phyloP scores from a whole-genome alignment of 352 stramenopile genomes.

The Thalassiosira mediterranea region DNA sequence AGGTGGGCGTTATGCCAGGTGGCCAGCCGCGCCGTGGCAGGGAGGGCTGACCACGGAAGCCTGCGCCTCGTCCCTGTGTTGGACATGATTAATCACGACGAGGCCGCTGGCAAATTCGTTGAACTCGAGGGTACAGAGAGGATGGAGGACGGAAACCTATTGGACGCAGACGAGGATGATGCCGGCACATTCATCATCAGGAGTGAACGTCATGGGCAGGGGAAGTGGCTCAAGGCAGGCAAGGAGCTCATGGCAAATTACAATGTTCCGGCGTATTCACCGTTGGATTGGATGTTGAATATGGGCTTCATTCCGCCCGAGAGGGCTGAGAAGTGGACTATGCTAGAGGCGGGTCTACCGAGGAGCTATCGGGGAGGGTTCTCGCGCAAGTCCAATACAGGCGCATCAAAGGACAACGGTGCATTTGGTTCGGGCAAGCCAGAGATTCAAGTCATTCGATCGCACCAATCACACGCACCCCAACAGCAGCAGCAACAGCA shows the following conservation, averaged over 20 bases:
- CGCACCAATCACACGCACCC: constrained; percentile 12
- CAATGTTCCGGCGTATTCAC: constrained; percentile 79
- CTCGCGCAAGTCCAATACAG: constrained; percentile 28
- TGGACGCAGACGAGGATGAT: constrained; percentile 67
- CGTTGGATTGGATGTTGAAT: constrained; percentile 83
- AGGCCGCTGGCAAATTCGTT: constrained; percentile 66
- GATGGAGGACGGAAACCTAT: constrained; percentile 56
- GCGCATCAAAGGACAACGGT: constrained; percentile 4
- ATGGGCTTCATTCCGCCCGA: constrained; percentile 82
- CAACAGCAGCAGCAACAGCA: constrained; percentile 4
- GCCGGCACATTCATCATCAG: constrained; percentile 73
- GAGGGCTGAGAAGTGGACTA: constrained; percentile 64
- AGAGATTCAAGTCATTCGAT: constrained; percentile 38
- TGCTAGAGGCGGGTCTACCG: constrained; percentile 71
- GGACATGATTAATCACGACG: constrained; percentile 74
- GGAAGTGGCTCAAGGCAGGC: constrained; percentile 66
- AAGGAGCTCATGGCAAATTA: constrained; percentile 82
- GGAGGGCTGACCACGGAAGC: constrained; percentile 57
- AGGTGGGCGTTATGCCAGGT: constrained; percentile 81
- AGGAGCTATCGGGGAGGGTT: constrained; percentile 45
- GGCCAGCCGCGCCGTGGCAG: constrained; percentile 65
- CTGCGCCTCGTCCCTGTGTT: constrained; percentile 62
- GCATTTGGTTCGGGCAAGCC: constrained; percentile 43
- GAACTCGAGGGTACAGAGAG: constrained; percentile 72
- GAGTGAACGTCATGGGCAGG: constrained; percentile 63